Percentiles rank a stretch among this genome's conserved stretches.
phyloP scores from a whole-genome alignment of 2,329 filamentous ascomycete species.

The Apiospora hydei region DNA sequence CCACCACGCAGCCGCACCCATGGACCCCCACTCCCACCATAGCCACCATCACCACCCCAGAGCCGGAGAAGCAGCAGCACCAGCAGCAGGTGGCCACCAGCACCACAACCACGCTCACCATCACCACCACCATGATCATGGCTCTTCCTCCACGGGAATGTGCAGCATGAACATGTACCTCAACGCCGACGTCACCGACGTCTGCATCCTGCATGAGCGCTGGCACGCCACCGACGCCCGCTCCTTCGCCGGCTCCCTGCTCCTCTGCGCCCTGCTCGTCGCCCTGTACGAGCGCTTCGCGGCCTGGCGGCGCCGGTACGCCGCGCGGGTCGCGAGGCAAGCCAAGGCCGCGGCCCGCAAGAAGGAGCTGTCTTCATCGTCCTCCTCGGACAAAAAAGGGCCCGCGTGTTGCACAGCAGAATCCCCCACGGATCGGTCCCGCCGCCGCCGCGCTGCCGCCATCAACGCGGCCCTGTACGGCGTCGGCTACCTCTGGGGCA shows the following conservation, averaged over 20 bases:
- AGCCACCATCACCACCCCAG: not conserved
- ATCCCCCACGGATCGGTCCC: not conserved
- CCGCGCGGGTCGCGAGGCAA: not conserved
- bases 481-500: constrained; percentile 22
- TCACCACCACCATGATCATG: not conserved
- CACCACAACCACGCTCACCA: constrained; percentile 10
- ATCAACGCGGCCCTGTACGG: constrained; percentile 22
- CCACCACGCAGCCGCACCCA: not conserved
- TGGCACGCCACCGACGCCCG: constrained; percentile 19
- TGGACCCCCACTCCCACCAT: not conserved
- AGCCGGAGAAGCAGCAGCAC: not conserved
- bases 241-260: constrained; percentile 12
- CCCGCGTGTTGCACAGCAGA: not conserved
- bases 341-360: not conserved
- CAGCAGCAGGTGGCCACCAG: not conserved
- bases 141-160: not conserved
- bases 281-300: constrained; percentile 13
- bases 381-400: not conserved
- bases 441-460: constrained; percentile 4
- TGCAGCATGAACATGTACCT: constrained; percentile 25
- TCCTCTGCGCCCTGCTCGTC: constrained; percentile 22
- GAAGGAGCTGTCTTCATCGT: not conserved
- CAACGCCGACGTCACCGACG: constrained; percentile 20
- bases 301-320: constrained; percentile 20
- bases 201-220: constrained; percentile 24